Evolutionary conservation across 129 eudicot genomes (phyloP).

Genomic region (Ambrosia trifida): DNA sequence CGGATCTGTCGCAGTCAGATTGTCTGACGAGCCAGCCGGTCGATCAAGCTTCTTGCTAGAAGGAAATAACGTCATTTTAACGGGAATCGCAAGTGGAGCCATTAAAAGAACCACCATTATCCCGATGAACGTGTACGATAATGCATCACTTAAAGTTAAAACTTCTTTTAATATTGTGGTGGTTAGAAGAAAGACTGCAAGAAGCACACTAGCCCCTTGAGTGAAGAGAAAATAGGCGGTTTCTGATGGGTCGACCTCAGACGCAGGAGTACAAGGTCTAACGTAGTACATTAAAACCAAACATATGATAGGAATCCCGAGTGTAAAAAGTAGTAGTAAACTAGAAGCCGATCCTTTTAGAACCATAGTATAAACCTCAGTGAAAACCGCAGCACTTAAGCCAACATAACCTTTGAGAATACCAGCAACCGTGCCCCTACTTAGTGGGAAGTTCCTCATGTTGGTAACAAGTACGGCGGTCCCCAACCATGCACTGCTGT

Average conservation of each 20-base stretch:
- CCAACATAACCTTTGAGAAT: conserved; percentile 92
- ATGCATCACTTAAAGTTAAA: conserved; percentile 31
- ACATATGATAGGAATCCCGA: conserved; percentile 70
- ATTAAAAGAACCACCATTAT: conserved; percentile 70
- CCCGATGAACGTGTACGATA: conserved; percentile 55
- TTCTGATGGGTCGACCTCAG: conserved; percentile 65
- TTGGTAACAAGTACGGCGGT: conserved; percentile 97
- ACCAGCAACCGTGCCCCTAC: conserved; percentile 93
- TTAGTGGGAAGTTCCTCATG: conserved; percentile 92
- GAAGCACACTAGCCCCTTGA: conserved; percentile 72
- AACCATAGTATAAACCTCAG: conserved; percentile 71
- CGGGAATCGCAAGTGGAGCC: conserved; percentile 91
- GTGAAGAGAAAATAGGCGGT: conserved; percentile 73
- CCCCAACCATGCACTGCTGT: conserved; percentile 92
- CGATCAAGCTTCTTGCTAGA: conserved; percentile 42
- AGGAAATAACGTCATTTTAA: conserved; percentile 88
- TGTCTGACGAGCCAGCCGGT: conserved; percentile 44
- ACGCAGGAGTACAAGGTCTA: conserved; percentile 84
- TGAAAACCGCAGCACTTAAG: conserved; percentile 88
- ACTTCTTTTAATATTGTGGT: conserved; percentile 64
- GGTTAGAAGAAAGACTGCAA: conserved; percentile 72
- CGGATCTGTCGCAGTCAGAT: conserved; percentile 42
- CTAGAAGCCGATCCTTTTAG: conserved; percentile 63
- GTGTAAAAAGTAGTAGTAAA: conserved; percentile 56
- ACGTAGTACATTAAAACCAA: conserved; percentile 76